Evolutionary conservation across 805 yeast species (phyloP).

Genomic region (Myxozyma vanderwaltii): DNA sequence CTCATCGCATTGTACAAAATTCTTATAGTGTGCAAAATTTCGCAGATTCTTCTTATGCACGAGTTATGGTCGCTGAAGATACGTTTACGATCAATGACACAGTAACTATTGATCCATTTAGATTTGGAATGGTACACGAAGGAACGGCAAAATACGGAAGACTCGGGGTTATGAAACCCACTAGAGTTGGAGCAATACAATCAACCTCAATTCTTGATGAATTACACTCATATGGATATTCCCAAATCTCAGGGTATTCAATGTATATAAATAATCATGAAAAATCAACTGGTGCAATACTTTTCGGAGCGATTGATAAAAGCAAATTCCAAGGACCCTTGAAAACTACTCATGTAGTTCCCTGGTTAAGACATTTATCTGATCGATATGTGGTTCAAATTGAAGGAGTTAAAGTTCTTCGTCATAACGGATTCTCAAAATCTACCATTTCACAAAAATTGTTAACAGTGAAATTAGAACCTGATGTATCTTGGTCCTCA

Average conservation of each 20-base stretch:
- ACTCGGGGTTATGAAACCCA: constrained; percentile 9
- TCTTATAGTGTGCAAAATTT: too few species aligned
- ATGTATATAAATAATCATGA: constrained; percentile 46
- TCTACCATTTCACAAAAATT: neutral
- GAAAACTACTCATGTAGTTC: constrained; percentile 7
- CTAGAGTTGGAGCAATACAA: neutral
- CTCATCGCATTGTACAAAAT: constrained; percentile 10
- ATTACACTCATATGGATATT: neutral
- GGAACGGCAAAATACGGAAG: constrained; percentile 19
- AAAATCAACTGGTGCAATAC: constrained; percentile 43
- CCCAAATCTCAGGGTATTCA: constrained; percentile 45
- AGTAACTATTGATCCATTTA: neutral
- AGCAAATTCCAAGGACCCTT: constrained; percentile 47
- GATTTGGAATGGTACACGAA: constrained; percentile 20
- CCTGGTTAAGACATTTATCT: neutral
- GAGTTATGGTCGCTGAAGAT: constrained; percentile 66
- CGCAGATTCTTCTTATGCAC: constrained; percentile 52
- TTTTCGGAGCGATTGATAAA: constrained; percentile 51
- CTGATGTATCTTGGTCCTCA: constrained; percentile 20
- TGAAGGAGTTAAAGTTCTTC: neutral
- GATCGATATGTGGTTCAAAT: neutral
- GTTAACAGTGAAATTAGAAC: constrained; percentile 7
- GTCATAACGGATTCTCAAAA: neutral
- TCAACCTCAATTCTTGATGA: neutral
- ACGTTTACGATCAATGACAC: neutral